Base-by-base conservation (phyloP, 75 land plant genomes). In the Cupressus sempervirens region DNA sequence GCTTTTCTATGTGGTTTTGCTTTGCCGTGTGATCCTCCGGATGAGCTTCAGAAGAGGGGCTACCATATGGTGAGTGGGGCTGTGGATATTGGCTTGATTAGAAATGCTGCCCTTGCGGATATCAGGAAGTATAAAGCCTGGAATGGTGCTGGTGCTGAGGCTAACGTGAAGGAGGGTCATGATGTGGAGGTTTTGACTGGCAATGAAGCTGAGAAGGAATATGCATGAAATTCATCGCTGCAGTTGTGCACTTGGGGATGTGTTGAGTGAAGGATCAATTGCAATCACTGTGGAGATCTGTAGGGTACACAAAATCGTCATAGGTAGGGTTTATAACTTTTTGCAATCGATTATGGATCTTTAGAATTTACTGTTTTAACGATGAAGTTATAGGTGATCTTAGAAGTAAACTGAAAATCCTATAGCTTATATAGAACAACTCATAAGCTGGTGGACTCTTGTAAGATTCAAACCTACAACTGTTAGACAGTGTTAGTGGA, bases 21-120 rank as follows among this genome's bases (percentile, higher is more conserved):
- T 3, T 90, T 92, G 90, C 91, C 93, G n/a, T 87, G 86, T 45
- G 96, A 95, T 73, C 58, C 87, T 34, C 93, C 95, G 68, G 86
- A 82, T 54, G 88, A 84, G 15, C 34, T 92, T 85, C 83, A 83
- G 88, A 40, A 30, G 73, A 88, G 95, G n/a, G 96, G 96, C 13
- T 95, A 93, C 82, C 93, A 93, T 38, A 92, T 95, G 95, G 91
- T 94, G 72, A 81, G 93, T 4, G 96, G 96, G 30, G 89, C 94
- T 9, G 90, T 88, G 35, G 96, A 94, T 82, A 84, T 93, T 65
- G 94, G 83, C 68, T 70, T 94, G 87, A 89, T 94, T 38, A 77
- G 94, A 85, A 75, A 88, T 62, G 93, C 91, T 13, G 94, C 93
- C 2, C 87, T 93, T 41, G 93, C 88, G 72, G 96, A 94, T 85